Conservation (phyloP, 2,329 filamentous ascomycete genomes). For the Aureobasidium sp. region DNA sequence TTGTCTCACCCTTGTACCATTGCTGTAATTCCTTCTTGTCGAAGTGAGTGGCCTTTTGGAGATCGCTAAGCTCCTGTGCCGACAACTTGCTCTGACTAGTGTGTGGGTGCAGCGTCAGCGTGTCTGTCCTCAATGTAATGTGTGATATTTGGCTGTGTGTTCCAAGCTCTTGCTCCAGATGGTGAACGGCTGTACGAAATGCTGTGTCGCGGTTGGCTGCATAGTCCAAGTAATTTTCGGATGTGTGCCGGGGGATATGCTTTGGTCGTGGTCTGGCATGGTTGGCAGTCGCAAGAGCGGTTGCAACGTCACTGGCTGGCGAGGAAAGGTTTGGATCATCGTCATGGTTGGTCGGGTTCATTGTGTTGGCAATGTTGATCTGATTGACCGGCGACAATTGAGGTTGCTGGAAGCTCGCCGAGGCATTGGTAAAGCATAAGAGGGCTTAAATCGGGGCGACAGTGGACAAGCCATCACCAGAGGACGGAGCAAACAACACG, state of each 20-base stretch:
- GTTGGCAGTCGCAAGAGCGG: conserved; percentile 19
- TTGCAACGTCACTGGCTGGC: not conserved
- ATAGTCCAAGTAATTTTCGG: conserved; percentile 26
- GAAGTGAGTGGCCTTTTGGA: conserved; percentile 96
- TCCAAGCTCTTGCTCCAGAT: conserved; percentile 27
- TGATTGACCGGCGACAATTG: not conserved
- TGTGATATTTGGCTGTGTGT: conserved; percentile 24
- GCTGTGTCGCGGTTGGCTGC: conserved; percentile 27
- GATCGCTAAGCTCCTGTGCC: conserved; percentile 87
- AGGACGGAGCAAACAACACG: not conserved
- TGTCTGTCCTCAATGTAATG: conserved; percentile 23
- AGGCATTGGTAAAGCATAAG: not conserved
- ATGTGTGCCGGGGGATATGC: conserved; percentile 27
- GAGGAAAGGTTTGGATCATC: not conserved
- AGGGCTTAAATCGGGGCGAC: not conserved
- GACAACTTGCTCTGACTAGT: conserved; percentile 95
- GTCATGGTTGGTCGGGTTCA: not conserved
- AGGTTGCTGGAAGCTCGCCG: not conserved
- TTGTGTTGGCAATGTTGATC: not conserved
- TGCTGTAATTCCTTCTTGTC: conserved; percentile 99
- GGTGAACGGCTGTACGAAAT: conserved; percentile 26
- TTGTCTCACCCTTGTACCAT: conserved; percentile 90
- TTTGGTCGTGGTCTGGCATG: conserved; percentile 28
- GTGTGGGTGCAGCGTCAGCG: conserved; percentile 26
- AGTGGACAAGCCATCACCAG: not conserved